A percentile compares a stretch with the other conserved stretches of the same genome.
phyloP scores from a whole-genome alignment of 345 rosid genomes.

The Hypericum androsaemum region DNA sequence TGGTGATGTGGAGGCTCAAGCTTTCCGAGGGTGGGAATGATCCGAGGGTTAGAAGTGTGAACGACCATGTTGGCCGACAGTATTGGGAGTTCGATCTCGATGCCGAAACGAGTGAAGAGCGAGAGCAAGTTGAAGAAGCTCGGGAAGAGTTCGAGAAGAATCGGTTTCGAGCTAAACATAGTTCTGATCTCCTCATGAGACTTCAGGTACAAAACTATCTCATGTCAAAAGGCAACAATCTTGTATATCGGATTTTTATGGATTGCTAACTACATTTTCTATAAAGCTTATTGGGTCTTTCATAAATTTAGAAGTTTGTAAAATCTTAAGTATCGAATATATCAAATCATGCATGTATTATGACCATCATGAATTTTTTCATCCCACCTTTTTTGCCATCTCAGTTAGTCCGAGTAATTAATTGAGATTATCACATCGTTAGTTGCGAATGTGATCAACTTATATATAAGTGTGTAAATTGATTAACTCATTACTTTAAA shows the following conservation, averaged over 20 bases:
- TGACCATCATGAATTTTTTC: too few species aligned
- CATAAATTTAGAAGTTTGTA: neutral
- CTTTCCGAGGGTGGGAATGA: slow-evolving; percentile 29
- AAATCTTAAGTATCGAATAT: too few species aligned
- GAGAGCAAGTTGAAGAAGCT: slow-evolving; percentile 20
- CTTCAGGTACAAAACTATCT: slow-evolving; percentile 46
- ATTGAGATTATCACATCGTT: too few species aligned
- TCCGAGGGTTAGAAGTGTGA: slow-evolving; percentile 18
- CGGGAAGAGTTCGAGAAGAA: slow-evolving; percentile 22
- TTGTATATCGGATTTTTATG: too few species aligned
- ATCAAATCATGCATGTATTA: too few species aligned
- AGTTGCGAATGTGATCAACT: too few species aligned
- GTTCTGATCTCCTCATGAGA: slow-evolving; percentile 42
- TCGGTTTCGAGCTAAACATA: slow-evolving; percentile 34
- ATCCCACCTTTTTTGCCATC: too few species aligned
- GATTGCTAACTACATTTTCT: too few species aligned
- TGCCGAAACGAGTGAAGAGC: slow-evolving; percentile 22
- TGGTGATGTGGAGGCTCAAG: slow-evolving; percentile 49
- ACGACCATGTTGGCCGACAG: slow-evolving; percentile 41
- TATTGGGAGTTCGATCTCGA: slow-evolving; percentile 42
- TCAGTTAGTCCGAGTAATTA: too few species aligned
- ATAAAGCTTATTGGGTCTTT: neutral
- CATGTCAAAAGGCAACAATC: too few species aligned
- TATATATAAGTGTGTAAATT: too few species aligned
- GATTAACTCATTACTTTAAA: too few species aligned